Base-by-base conservation (phyloP, 306 rosid species). In the Prunus davidiana region DNA sequence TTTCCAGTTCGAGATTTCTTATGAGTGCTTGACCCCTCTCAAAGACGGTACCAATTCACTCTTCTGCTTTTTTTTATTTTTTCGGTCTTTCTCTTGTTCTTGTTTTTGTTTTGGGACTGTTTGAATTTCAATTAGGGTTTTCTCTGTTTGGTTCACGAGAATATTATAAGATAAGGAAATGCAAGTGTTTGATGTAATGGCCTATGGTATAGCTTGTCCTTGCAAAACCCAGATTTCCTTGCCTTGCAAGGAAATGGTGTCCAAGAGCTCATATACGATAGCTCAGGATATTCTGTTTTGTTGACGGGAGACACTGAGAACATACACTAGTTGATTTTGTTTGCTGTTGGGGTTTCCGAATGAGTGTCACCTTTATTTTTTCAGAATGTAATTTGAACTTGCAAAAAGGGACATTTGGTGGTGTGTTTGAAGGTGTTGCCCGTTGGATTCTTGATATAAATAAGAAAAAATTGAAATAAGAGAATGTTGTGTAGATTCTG, bases 1-100 rank as follows among this genome's bases (percentile, higher is more conserved):
- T 0, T 91, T 91, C 63, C 95, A 93, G 89, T 93, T 93, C 72
- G 95, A 90, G 92, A 90, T 93, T 78, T 93, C 98, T 74, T 93
- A 93, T 74, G 93, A 93, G 85, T 93, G 96, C 47, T 78, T 91
- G 81, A 82, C 93, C 63, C 74, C 96, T 81, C 89, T 89, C 74
- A 84, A 87, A 82, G 94, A 91, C 67, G 93, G 97, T 90, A 38
- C 9, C 43, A 78, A 22, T n/a, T 4, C 32, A 24, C 24, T 69
- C 20, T 38, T 38, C 43, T 38, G 43, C 43, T 38, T 38, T 38
- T 32, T 38, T 38, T 1, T 4, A 12, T n/a, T 54, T 56, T 56
- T 52, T 13, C 32, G 13, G 3, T 24, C 71, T 38, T 10, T 43
- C 45, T 24, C 5, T 9, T 20, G 61, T 14, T 4, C 25, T 1